Percentiles rank a stretch among this genome's conserved stretches.
Evolutionary conservation across 345 rosid species (phyloP).

Genomic region (Orychophragmus violaceus): DNA sequence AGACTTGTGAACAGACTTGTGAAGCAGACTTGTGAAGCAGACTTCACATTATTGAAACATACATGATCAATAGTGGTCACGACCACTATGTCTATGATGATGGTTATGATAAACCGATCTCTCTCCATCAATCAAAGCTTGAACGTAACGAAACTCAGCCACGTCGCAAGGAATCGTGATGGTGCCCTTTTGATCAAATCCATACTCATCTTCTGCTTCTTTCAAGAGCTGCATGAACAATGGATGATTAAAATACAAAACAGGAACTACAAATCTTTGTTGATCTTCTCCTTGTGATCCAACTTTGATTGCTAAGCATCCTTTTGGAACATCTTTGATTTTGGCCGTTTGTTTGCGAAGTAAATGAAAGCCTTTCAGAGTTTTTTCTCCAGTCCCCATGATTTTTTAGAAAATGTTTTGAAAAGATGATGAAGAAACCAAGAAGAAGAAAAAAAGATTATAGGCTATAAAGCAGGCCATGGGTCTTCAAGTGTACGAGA

Average conservation of each 20-base stretch:
- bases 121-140: slow-evolving; percentile 54
- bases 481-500: slow-evolving; percentile 37
- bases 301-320: slow-evolving; percentile 55
- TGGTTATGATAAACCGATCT: slow-evolving; percentile 37
- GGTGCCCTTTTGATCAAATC: slow-evolving; percentile 58
- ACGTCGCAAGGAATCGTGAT: slow-evolving; percentile 58
- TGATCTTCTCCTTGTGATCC: slow-evolving; percentile 42
- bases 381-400: slow-evolving; percentile 30
- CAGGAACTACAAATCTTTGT: slow-evolving; percentile 51
- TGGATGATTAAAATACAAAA: slow-evolving; percentile 53
- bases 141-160: slow-evolving; percentile 48
- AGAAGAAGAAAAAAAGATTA: slow-evolving; percentile 19
- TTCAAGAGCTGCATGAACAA: slow-evolving; percentile 54
- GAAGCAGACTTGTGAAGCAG: no score
- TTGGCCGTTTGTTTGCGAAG: slow-evolving; percentile 32
- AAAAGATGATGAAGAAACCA: background rate
- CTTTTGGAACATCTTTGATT: slow-evolving; percentile 47
- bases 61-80: no score
- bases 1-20: no score
- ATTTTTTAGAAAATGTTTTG: background rate
- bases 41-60: no score
- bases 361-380: slow-evolving; percentile 15
- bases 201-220: slow-evolving; percentile 57
- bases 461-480: slow-evolving; percentile 38
- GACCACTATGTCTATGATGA: slow-evolving; percentile 23